Percentiles rank a stretch among this genome's conserved stretches.
These are phyloP conservation scores for Sesbania bispinosa DNA, from an alignment of 306 rosid genomes.

Conservation along the genomic window DNA sequence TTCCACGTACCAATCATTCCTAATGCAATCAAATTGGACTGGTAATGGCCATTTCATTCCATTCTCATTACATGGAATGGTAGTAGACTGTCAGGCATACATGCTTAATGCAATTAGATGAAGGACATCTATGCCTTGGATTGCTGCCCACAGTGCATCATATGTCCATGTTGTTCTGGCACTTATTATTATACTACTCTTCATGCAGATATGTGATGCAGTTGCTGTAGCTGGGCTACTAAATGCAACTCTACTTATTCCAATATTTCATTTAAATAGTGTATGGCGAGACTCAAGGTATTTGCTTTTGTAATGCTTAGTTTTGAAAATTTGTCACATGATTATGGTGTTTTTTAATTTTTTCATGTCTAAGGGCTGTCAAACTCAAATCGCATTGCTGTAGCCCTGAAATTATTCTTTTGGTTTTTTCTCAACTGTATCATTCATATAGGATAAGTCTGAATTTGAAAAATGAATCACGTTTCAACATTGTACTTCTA, in stretches of 20 bases:
- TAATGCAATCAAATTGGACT: background rate
- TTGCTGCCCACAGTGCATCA: background rate
- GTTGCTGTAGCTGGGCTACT: slow-evolving; percentile 98
- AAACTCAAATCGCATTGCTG: background rate
- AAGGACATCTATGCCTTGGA: background rate
- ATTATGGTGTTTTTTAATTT: slow-evolving; percentile 18
- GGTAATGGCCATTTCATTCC: slow-evolving; percentile 9
- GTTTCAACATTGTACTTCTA: slow-evolving; percentile 20
- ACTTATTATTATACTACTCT: slow-evolving; percentile 22
- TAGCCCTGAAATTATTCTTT: background rate
- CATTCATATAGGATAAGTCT: background rate
- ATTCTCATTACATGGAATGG: slow-evolving; percentile 15
- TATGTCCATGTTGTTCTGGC: slow-evolving; percentile 11
- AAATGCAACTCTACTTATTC: slow-evolving; percentile 91
- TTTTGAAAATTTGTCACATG: slow-evolving; percentile 4
- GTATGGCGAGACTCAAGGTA: slow-evolving; percentile 98
- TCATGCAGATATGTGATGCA: slow-evolving; percentile 84
- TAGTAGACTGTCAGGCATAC: slow-evolving; percentile 5
- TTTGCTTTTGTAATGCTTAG: background rate
- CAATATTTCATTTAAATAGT: slow-evolving; percentile 93
- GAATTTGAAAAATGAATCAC: background rate
- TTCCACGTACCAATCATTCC: background rate
- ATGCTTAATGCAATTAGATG: background rate
- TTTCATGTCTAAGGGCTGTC: background rate
- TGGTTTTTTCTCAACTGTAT: background rate